A percentile compares a stretch with the other conserved stretches of the same genome.
Conservation (phyloP, 495 filamentous ascomycete genomes). For the Friedmanniomyces simplex region DNA sequence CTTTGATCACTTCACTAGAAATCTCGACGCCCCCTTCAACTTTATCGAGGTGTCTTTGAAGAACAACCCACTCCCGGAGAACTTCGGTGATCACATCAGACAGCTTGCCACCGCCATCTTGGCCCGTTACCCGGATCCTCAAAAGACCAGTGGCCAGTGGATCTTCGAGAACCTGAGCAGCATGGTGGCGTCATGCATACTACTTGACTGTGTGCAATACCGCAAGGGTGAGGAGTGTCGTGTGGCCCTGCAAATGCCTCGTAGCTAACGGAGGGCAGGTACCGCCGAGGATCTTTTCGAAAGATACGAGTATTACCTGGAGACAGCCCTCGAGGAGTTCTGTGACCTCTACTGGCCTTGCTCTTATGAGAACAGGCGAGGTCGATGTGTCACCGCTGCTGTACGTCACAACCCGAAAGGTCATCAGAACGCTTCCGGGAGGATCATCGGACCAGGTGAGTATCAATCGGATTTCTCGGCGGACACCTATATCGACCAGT, state of each 20-base stretch:
- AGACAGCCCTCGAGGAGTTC: constrained; percentile 38
- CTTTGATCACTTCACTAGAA: constrained; percentile 44
- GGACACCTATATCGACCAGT: constrained; percentile 14
- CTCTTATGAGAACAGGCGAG: constrained; percentile 25
- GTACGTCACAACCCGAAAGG: constrained; percentile 35
- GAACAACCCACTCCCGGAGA: constrained; percentile 34
- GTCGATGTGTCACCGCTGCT: constrained; percentile 36
- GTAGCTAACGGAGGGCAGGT: constrained; percentile 24
- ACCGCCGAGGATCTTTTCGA: constrained; percentile 10
- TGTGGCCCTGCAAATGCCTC: too few relatives aligned
- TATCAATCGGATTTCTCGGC: constrained; percentile 36
- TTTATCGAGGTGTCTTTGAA: constrained; percentile 39
- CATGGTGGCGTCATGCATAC: constrained; percentile 43
- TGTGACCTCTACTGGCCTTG: constrained; percentile 40
- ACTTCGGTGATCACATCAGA: constrained; percentile 43
- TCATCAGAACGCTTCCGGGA: constrained; percentile 38
- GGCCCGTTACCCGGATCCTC: constrained; percentile 20
- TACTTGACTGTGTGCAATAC: constrained; percentile 31
- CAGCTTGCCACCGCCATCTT: constrained; percentile 37
- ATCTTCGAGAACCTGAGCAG: constrained; percentile 37
- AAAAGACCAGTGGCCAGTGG: constrained; percentile 16
- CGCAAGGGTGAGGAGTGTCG: too few relatives aligned
- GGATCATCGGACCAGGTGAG: constrained; percentile 34
- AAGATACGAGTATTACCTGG: constrained; percentile 28
- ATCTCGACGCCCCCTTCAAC: constrained; percentile 42